Evolutionary conservation across 176 grass and related monocot species (phyloP).

Genomic region (Carex kokanica): DNA sequence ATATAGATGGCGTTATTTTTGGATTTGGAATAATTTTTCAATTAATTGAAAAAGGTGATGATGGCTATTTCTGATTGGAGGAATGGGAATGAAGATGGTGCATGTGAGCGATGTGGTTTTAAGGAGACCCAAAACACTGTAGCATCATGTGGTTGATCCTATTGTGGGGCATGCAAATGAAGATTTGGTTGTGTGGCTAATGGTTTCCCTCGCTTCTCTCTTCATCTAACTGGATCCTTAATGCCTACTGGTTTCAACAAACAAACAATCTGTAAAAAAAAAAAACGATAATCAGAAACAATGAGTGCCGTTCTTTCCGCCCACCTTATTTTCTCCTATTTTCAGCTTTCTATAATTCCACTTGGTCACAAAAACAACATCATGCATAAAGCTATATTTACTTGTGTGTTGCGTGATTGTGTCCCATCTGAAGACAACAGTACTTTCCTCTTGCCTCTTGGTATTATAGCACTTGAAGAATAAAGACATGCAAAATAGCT

Average conservation of each 20-base stretch:
- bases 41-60: not conserved
- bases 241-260: not conserved
- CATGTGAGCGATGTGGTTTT: conserved; percentile 9
- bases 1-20: conserved; percentile 1
- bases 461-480: not conserved
- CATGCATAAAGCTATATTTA: not conserved
- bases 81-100: not conserved
- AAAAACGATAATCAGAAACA: not conserved
- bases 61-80: not conserved
- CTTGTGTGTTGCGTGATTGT: not conserved
- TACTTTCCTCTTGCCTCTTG: not conserved
- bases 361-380: not conserved
- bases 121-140: conserved; percentile 21
- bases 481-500: not conserved
- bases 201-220: not conserved
- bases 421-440: not conserved
- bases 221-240: not conserved
- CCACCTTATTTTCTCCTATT: not conserved
- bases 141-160: not conserved
- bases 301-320: not conserved
- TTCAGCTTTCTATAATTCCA: not conserved
- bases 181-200: conserved; percentile 6
- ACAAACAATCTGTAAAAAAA: not conserved
- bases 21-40: not conserved
- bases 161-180: not conserved